phyloP scores from a whole-genome alignment of 441 rosid species.

The Pelargonium cotyledonis region DNA sequence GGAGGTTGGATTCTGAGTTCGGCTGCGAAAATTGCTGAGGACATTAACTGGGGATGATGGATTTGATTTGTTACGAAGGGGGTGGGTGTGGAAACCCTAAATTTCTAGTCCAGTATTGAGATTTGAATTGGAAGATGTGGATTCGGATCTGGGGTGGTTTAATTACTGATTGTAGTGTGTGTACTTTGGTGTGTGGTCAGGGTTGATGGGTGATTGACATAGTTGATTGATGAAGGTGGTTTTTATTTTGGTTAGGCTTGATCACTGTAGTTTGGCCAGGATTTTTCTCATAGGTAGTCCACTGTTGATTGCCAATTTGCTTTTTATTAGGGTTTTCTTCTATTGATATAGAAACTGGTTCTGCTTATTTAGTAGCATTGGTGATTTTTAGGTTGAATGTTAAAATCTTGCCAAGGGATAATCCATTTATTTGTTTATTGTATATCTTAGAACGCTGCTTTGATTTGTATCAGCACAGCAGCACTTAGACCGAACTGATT shows the following conservation, averaged over 20 bases:
- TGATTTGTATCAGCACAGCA: neutral
- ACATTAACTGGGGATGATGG: neutral
- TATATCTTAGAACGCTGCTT: neutral
- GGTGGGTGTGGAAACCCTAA: constrained; percentile 21
- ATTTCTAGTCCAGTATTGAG: neutral
- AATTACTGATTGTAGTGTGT: constrained; percentile 8
- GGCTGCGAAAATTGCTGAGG: neutral
- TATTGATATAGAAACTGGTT: neutral
- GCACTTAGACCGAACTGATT: neutral
- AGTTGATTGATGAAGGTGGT: neutral
- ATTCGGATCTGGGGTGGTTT: constrained; percentile 23
- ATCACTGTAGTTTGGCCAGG: neutral
- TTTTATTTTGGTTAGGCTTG: neutral
- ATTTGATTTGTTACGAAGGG: neutral
- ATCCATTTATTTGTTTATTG: neutral
- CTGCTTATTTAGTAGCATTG: neutral
- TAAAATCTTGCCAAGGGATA: neutral
- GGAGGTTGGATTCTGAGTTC: neutral
- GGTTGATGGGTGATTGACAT: neutral
- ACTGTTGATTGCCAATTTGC: neutral
- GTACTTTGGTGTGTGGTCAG: neutral
- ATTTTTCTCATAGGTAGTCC: no score
- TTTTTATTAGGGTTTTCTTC: neutral
- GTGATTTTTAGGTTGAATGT: neutral
- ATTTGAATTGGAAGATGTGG: constrained; percentile 3